These are phyloP conservation scores for Suhomyces panamericanus DNA, from an alignment of 1,139 yeast genomes.

Conservation along the genomic window DNA sequence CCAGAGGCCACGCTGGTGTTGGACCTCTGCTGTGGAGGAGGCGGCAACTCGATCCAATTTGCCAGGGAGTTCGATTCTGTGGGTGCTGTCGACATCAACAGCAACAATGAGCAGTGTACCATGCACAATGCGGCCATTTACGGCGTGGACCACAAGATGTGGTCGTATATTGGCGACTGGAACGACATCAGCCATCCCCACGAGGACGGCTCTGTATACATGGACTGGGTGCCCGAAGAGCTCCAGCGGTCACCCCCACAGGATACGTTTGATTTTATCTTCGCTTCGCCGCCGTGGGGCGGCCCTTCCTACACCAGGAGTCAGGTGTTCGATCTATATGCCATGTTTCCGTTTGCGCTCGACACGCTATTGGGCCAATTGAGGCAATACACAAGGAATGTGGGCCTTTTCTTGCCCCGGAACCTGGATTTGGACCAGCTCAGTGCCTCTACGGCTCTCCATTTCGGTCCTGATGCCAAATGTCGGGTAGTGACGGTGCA, in stretches of 20 bases:
- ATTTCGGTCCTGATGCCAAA: slow-evolving; percentile 46
- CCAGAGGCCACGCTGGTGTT: slow-evolving; percentile 49
- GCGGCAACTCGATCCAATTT: slow-evolving; percentile 89
- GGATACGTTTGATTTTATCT: slow-evolving; percentile 60
- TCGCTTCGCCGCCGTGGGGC: slow-evolving; percentile 97
- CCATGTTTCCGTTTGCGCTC: slow-evolving; percentile 52
- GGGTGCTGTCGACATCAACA: slow-evolving; percentile 66
- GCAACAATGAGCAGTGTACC: slow-evolving; percentile 65
- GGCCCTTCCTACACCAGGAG: slow-evolving; percentile 65
- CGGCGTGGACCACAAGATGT: slow-evolving; percentile 50
- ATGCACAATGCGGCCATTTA: slow-evolving; percentile 73
- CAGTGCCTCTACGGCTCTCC: slow-evolving; percentile 42
- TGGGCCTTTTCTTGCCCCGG: slow-evolving; percentile 76
- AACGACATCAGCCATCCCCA: slow-evolving; percentile 30
- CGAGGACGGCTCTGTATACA: slow-evolving; percentile 18
- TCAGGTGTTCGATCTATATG: slow-evolving; percentile 16
- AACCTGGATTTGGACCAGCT: slow-evolving; percentile 63
- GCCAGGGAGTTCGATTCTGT: slow-evolving; percentile 59
- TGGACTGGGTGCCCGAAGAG: slow-evolving; percentile 33
- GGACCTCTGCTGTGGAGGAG: slow-evolving; percentile 94
- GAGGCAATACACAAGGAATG: slow-evolving; percentile 46
- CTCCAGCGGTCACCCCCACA: slow-evolving; percentile 17
- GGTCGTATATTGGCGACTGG: slow-evolving; percentile 62
- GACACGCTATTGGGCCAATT: slow-evolving; percentile 46
- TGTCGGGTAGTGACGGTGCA: slow-evolving; percentile 52